Evolutionary conservation across 345 rosid species (phyloP).

Genomic region (Hypericum androsaemum): DNA sequence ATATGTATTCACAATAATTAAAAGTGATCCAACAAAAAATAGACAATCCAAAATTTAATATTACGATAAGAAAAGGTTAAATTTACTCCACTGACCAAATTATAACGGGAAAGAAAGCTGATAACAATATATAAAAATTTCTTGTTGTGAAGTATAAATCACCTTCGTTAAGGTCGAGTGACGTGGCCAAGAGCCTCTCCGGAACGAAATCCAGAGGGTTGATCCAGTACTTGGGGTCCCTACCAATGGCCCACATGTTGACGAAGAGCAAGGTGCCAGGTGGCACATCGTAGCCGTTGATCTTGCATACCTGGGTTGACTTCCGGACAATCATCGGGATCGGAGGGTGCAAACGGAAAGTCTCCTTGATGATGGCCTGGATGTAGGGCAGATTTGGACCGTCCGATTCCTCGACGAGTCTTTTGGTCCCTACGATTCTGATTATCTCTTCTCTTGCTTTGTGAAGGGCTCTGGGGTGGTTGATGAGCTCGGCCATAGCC

Average conservation of each 20-base stretch:
- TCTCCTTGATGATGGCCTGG: slow-evolving; percentile 36
- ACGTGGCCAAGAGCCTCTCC: slow-evolving; percentile 20
- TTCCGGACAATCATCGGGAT: slow-evolving; percentile 32
- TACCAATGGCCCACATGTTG: slow-evolving; percentile 33
- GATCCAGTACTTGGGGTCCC: slow-evolving; percentile 33
- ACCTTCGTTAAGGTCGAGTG: too few species aligned
- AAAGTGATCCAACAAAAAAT: too few species aligned
- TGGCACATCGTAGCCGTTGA: slow-evolving; percentile 30
- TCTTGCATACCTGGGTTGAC: slow-evolving; percentile 15
- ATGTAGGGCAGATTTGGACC: slow-evolving; percentile 21
- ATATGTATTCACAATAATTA: too few species aligned
- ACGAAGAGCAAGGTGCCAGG: slow-evolving; percentile 19
- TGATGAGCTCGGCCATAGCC: slow-evolving; percentile 38
- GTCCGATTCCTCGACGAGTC: slow-evolving; percentile 35
- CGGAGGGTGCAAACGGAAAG: slow-evolving; percentile 41
- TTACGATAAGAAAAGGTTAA: too few species aligned
- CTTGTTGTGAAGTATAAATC: too few species aligned
- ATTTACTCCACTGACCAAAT: too few species aligned
- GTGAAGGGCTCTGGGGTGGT: slow-evolving; percentile 22
- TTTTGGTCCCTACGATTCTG: slow-evolving; percentile 19
- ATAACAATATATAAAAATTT: too few species aligned
- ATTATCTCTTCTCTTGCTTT: slow-evolving; percentile 33
- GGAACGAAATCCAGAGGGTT: slow-evolving; percentile 30
- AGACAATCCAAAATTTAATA: too few species aligned
- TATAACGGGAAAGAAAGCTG: too few species aligned